Base-by-base conservation (phyloP, 2,329 filamentous ascomycete genomes). In the Penicillium sp. region DNA sequence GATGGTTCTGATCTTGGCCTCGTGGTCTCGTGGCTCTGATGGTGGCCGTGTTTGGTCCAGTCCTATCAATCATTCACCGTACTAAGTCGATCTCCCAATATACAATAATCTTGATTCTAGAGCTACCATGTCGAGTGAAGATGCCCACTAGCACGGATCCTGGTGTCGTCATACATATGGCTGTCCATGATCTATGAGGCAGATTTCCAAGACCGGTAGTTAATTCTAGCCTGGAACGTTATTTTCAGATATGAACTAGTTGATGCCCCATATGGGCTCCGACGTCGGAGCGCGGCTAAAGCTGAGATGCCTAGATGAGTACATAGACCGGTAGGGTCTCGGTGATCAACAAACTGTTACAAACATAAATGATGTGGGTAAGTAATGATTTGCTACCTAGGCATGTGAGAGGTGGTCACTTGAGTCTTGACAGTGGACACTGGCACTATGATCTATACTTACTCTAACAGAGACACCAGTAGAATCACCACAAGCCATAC, bases 181-280 rank as follows among this genome's bases (percentile, higher is more conserved):
- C 41, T 19, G 33, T 12, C 33, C 25, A 41, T 14, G 12, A 25
- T 16, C 29, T 29, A 41, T 40, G 14, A 25, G 22, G 22, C 22
- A 25, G 22, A 25, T 19, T 6, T 10, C 14, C n/a, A 25, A 43
- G 19, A 34, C 34, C 25, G 30, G 41, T 19, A 13, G 19, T 22
- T 22, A 22, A 6, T 27, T 34, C 34, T 31, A 39, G 18, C 16
- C 46, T 19, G 33, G 28, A 19, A 30, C 38, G 4, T 35, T 28
- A 18, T 46, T 50, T 36, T 25, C n/a, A 49, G 45, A 49, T 28
- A 12, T n/a, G 18, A 40, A 41, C 28, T 45, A 43, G 31, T 25
- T 11, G 35, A 33, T 28, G 29, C 37, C 44, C 40, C 35, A 33
- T 40, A 35, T 46, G n/a, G 10, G 6, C 47, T 50, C 47, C 47